These are phyloP conservation scores for Pterulicium gracile DNA, from an alignment of 1,284 basidiomycete species.

Conservation along the genomic window DNA sequence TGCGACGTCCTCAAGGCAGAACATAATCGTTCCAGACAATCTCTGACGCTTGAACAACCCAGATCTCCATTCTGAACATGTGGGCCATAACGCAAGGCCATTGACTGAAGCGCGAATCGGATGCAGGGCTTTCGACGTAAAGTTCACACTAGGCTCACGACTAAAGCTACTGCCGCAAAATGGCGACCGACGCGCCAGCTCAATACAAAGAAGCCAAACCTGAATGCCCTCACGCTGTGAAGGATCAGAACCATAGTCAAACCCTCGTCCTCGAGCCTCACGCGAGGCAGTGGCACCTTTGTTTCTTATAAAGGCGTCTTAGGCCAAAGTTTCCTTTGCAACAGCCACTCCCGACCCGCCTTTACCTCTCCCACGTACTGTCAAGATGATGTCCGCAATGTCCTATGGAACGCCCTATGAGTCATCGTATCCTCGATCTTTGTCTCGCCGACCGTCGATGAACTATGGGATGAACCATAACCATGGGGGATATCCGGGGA, in stretches of 20 bases:
- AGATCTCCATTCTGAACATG: not conserved
- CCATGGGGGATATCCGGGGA: not conserved
- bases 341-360: not conserved
- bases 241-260: not conserved
- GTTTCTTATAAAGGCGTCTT: not conserved
- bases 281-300: not conserved
- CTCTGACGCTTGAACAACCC: not conserved
- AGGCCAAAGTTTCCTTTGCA: not conserved
- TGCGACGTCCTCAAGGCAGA: not conserved
- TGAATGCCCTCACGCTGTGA: not conserved
- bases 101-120: not conserved
- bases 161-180: not conserved
- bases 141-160: not conserved
- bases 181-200: not conserved
- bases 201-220: no score
- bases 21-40: no score
- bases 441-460: conserved; percentile 12
- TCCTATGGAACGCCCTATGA: not conserved
- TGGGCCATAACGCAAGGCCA: not conserved
- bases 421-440: not conserved
- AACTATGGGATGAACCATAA: conserved; percentile 6
- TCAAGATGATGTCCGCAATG: not conserved
- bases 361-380: not conserved
- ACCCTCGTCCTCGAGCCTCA: not conserved
- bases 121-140: not conserved